Evolutionary conservation across 2,329 filamentous ascomycete genomes (phyloP), one percentile per base, ranked within the genome.

Genomic region (Salinomyces thailandicus): DNA sequence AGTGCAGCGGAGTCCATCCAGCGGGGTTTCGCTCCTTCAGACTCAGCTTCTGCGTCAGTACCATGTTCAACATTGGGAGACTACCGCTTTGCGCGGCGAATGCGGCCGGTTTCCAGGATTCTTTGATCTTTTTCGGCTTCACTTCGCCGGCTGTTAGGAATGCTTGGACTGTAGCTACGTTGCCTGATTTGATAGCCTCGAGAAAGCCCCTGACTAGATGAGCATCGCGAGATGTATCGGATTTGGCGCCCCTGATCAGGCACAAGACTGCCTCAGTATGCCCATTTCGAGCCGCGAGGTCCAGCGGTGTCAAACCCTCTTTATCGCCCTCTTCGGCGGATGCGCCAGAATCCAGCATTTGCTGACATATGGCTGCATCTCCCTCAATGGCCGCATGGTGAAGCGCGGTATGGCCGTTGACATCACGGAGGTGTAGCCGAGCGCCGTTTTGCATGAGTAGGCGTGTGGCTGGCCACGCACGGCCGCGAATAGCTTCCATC

Each of bases 71-170:
- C 46, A 48, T 48, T 7, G 39, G 46, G 3, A 45, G 19, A 19
- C 39, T 47, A 14, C 46, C 46, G n/a, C 44, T 45, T 30, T 43
- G 37, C n/a, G 46, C 44, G 9, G 46, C 46, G 18, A 37, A 43
- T 2, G 35, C 31, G 2, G 31, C 20, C n/a, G 38, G 31, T 32
- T 43, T 42, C 42, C 42, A 45, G 6, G 46, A 34, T 8, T 48
- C 44, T 31, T 47, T 48, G 16, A 48, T 31, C 39, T 41, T 47
- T 38, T 43, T 45, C n/a, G 41, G 39, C 26, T 45, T 42, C 3
- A 48, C 39, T 14, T 39, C 38, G 14, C 35, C 35, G 19, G 32
- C 32, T 26, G 22, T 26, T 12, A 48, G 30, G 18, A 48, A 35
- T 13, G 35, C 38, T 30, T 41, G 39, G 8, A 42, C 44, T 8